Percentiles rank a stretch among this genome's conserved stretches.
These are phyloP conservation scores for Xylaria flabelliformis DNA, from an alignment of 495 filamentous ascomycete species.

Conservation along the genomic window DNA sequence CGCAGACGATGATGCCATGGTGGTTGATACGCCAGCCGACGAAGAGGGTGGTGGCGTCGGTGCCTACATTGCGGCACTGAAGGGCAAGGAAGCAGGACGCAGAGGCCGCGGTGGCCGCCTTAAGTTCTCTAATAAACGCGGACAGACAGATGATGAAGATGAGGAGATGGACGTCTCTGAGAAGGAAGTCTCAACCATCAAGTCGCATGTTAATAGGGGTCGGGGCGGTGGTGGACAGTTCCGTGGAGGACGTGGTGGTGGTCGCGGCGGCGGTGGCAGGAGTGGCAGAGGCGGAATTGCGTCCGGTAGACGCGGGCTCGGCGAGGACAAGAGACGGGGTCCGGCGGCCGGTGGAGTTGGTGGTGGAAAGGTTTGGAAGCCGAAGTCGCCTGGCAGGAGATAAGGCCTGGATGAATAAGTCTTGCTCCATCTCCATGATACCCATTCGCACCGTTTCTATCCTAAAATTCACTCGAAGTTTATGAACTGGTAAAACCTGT, in stretches of 20 bases:
- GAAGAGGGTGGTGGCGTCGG: slow-evolving; percentile 72
- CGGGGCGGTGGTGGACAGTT: slow-evolving; percentile 16
- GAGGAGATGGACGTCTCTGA: slow-evolving; percentile 77
- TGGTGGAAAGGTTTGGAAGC: slow-evolving; percentile 49
- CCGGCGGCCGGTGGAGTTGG: slow-evolving; percentile 31
- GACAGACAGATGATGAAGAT: slow-evolving; percentile 62
- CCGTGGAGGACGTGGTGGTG: slow-evolving; percentile 32
- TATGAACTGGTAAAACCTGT: slow-evolving; percentile 23
- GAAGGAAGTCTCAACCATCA: slow-evolving; percentile 58
- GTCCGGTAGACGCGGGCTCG: slow-evolving; percentile 53
- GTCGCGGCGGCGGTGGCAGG: slow-evolving; percentile 38
- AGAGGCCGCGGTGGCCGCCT: slow-evolving; percentile 84
- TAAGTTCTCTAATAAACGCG: slow-evolving; percentile 79
- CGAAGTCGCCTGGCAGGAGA: slow-evolving; percentile 41
- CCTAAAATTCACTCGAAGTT: background rate
- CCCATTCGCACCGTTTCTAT: slow-evolving; percentile 31
- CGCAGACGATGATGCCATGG: slow-evolving; percentile 59
- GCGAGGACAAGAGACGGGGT: slow-evolving; percentile 53
- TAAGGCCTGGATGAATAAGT: slow-evolving; percentile 21
- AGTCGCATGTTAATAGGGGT: slow-evolving; percentile 49
- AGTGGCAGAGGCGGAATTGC: slow-evolving; percentile 54
- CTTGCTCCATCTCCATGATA: slow-evolving; percentile 32
- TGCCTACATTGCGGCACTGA: slow-evolving; percentile 90
- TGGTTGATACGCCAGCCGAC: slow-evolving; percentile 58
- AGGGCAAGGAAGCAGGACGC: slow-evolving; percentile 79